Conservation (phyloP, 2,329 filamentous ascomycete genomes). For the Aspergillus carbonarius region DNA sequence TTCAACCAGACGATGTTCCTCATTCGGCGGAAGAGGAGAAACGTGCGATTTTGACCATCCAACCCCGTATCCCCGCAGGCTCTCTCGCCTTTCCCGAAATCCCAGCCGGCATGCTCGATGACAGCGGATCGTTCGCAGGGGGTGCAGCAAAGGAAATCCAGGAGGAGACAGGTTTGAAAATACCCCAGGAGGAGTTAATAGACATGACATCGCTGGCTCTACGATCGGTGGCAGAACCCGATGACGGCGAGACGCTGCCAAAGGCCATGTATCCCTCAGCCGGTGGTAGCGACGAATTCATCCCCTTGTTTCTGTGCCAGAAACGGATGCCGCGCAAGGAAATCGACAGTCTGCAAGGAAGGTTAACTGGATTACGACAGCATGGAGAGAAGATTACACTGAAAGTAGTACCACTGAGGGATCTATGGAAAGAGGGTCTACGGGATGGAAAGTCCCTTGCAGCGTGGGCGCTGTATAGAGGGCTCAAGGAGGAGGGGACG, state of each 20-base stretch:
- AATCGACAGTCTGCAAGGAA: constrained; percentile 53
- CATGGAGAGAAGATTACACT: constrained; percentile 61
- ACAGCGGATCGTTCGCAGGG: constrained; percentile 53
- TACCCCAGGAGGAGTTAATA: constrained; percentile 51
- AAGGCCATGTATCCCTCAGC: constrained; percentile 54
- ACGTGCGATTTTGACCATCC: constrained; percentile 55
- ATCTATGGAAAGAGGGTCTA: constrained; percentile 55
- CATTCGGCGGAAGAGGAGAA: constrained; percentile 43
- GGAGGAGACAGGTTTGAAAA: constrained; percentile 57
- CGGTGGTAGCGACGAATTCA: constrained; percentile 60
- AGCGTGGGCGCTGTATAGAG: constrained; percentile 57
- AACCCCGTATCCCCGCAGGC: constrained; percentile 58
- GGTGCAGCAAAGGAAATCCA: constrained; percentile 57
- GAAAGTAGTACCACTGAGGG: constrained; percentile 52
- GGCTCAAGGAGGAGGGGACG: constrained; percentile 49
- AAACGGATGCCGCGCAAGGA: constrained; percentile 51
- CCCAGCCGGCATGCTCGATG: constrained; percentile 62
- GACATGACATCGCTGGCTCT: constrained; percentile 56
- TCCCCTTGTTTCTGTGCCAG: constrained; percentile 57
- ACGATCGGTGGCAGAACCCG: constrained; percentile 16
- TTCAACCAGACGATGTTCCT: constrained; percentile 53
- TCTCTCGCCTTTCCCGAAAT: constrained; percentile 57
- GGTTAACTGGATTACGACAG: constrained; percentile 54
- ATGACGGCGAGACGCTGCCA: constrained; percentile 42
- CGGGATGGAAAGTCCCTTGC: constrained; percentile 58